These are phyloP conservation scores for Serpula lacrymans DNA, from an alignment of 768 basidiomycete genomes.

Conservation along the genomic window DNA sequence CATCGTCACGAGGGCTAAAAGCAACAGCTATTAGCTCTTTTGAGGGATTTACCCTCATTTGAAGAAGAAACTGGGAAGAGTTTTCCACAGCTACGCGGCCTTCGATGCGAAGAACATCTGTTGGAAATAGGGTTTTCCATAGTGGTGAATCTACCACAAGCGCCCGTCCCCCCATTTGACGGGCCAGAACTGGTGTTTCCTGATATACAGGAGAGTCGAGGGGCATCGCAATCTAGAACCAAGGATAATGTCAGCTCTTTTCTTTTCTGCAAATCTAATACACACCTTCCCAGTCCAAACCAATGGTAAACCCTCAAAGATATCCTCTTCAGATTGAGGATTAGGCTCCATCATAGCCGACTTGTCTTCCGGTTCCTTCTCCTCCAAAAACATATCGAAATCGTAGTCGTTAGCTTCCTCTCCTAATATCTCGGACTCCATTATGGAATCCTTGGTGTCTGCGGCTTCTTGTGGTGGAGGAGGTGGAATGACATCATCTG, in stretches of 20 bases:
- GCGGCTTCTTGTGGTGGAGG: conserved; percentile 19
- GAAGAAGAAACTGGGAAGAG: conserved; percentile 74
- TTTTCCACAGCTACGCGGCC: conserved; percentile 79
- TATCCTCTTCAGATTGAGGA: conserved; percentile 42
- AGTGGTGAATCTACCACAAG: conserved; percentile 55
- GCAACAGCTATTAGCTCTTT: conserved; percentile 81
- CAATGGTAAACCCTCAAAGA: conserved; percentile 52
- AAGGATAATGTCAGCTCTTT: conserved; percentile 13
- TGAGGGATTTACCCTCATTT: conserved; percentile 69
- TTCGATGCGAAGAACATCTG: conserved; percentile 68
- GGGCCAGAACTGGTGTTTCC: conserved; percentile 62
- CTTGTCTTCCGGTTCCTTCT: conserved; percentile 46
- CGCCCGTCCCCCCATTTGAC: conserved; percentile 75
- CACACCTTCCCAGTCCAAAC: conserved; percentile 79
- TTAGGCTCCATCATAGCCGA: conserved; percentile 15
- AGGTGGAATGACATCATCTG: conserved; percentile 24
- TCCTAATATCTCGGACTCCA: conserved; percentile 37
- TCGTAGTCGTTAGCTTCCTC: conserved; percentile 68
- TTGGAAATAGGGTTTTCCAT: conserved; percentile 78
- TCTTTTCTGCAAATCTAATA: conserved; percentile 7
- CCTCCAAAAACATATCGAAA: conserved; percentile 82
- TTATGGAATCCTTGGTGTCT: conserved; percentile 39
- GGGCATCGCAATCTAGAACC: conserved; percentile 74
- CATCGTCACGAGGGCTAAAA: conserved; percentile 53
- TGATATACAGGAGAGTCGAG: conserved; percentile 68